A percentile compares a stretch with the other conserved stretches of the same genome.
phyloP scores from a whole-genome alignment of 2,329 filamentous ascomycete genomes.

The Penicillium vulpinum region DNA sequence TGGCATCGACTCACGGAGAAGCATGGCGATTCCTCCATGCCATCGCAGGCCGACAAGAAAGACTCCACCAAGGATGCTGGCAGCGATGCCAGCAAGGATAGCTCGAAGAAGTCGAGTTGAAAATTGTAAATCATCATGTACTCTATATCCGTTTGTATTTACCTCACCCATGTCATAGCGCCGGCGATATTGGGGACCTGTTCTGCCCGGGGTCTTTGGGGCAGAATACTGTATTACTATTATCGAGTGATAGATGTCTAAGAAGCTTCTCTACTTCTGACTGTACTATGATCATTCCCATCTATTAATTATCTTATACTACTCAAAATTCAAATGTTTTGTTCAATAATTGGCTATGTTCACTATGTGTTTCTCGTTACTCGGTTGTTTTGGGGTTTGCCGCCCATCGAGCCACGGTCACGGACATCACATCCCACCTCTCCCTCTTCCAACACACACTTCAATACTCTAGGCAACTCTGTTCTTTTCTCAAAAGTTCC shows the following conservation, averaged over 20 bases:
- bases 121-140: conserved; percentile 26
- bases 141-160: conserved; percentile 33
- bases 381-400: conserved; percentile 9
- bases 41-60: conserved; percentile 25
- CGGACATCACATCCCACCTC: conserved; percentile 25
- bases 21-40: conserved; percentile 30
- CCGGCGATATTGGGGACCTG: conserved; percentile 35
- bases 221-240: conserved; percentile 25
- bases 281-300: not conserved
- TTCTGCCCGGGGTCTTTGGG: conserved; percentile 18
- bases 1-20: conserved; percentile 88
- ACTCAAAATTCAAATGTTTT: not conserved
- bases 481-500: conserved; percentile 5
- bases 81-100: conserved; percentile 28
- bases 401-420: conserved; percentile 16
- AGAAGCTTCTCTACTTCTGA: conserved; percentile 26
- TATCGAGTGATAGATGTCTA: conserved; percentile 18
- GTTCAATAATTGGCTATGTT: not conserved
- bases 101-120: conserved; percentile 43
- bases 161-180: conserved; percentile 40
- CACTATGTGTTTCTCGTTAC: not conserved
- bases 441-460: conserved; percentile 4
- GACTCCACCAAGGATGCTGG: conserved; percentile 25
- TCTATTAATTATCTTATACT: not conserved
- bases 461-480: conserved; percentile 11